Evolutionary conservation across 164 flowering plant genomes (phyloP), one percentile per base, ranked within the genome.

Genomic region (Annona cherimola): DNA sequence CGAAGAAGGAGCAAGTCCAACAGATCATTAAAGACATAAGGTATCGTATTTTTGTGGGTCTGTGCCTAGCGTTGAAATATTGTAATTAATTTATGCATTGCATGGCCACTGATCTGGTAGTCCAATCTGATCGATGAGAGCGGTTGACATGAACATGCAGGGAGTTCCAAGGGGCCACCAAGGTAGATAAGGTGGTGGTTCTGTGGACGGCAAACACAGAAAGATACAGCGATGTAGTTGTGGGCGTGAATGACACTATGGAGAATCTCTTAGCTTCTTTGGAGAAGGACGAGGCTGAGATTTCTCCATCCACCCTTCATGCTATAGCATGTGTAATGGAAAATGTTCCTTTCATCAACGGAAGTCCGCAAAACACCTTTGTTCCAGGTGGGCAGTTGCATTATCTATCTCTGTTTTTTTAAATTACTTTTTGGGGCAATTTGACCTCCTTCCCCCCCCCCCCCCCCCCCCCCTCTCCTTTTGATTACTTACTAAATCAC

Each of bases 181-280:
- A 93, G 78, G 97, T 93, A 39, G 98, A 96, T 62, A 93, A 78
- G 77, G 92, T 96, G 60, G 97, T 96, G 73, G 98, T 96, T 63
- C 82, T 96, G 43, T 96, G 99, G 99, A 96, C 99, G 61, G 97
- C 96, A 35, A 96, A 96, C 87, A 93, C 98, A 1, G 99, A 93
- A 84, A 86, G 99, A 77, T 96, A 96, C 83, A 93, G 98, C 62
- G 88, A 90, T 82, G 90, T 96, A 12, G 71, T 88, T 72, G 97
- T 84, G 26, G 99, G 99, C 35, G 80, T 96, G 7, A 96, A 96
- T 66, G 99, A 96, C 80, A 93, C 98, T 50, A 77, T 74, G 80
- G 99, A 93, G 71, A 93, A 82, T 71, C 90, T 96, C 59, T 60
- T 96, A 69, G 89, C 92, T 68, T 83, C 98, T 12, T 3, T 96